A percentile compares a stretch with the other conserved stretches of the same genome.
phyloP scores from a whole-genome alignment of 2,329 filamentous ascomycete species.

The Annulohypoxylon truncatum region DNA sequence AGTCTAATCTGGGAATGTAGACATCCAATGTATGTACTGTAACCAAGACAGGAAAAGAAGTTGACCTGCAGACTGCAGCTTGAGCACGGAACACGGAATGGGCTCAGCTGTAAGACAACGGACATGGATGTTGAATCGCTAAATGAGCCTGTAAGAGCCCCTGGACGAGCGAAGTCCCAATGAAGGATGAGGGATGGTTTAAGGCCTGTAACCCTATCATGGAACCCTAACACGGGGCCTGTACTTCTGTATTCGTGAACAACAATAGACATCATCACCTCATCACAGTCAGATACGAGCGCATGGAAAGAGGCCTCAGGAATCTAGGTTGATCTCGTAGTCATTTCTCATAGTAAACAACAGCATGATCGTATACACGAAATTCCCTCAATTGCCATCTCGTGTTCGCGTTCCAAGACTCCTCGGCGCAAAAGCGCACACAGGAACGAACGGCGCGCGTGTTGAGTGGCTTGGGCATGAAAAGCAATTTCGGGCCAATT shows the following conservation, averaged over 20 bases:
- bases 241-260: conserved; percentile 14
- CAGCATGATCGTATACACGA: conserved; percentile 5
- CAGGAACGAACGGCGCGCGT: conserved; percentile 16
- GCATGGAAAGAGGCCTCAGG: neutral
- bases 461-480: conserved; percentile 37
- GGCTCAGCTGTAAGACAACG: conserved; percentile 26
- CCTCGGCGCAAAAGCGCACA: conserved; percentile 2
- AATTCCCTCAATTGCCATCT: neutral
- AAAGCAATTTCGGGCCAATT: conserved; percentile 36
- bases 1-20: conserved; percentile 27
- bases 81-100: conserved; percentile 33
- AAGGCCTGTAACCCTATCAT: conserved; percentile 36
- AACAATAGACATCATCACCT: conserved; percentile 4
- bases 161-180: conserved; percentile 14
- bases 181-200: conserved; percentile 18
- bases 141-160: conserved; percentile 38
- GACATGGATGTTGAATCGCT: conserved; percentile 33
- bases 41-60: conserved; percentile 19
- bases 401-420: conserved; percentile 34
- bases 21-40: conserved; percentile 7
- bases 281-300: conserved; percentile 13
- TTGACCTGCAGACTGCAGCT: conserved; percentile 34
- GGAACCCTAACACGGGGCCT: conserved; percentile 37
- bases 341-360: conserved; percentile 1
- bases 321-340: conserved; percentile 2